Evolutionary conservation across 768 basidiomycete genomes (phyloP), one percentile per base, ranked within the genome.

Genomic region (Phlebiopsis gigantea): DNA sequence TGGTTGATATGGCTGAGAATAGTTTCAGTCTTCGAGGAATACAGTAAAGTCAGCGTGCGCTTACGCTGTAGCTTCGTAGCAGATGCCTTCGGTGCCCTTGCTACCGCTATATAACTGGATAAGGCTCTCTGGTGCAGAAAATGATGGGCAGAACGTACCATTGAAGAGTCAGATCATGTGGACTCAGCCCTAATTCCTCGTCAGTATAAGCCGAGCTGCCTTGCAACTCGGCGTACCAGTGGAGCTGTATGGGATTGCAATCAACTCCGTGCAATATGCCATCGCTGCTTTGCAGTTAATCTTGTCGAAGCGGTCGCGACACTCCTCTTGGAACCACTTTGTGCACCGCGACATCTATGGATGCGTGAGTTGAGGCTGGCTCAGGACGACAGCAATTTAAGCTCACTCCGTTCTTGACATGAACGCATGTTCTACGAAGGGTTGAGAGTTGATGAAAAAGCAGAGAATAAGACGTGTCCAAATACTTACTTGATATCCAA

Each of bases 81-180:
- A 56, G 2, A 56, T 42, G 24, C 50, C 50, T 5, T 19, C 31
- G 6, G 24, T 21, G 34, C 50, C 50, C 10, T 51, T 8, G 3
- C 50, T 31, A 21, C n/a, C 30, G 14, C 50, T 51, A 39, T 15
- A 5, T n/a, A 22, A 2, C 7, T 2, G 31, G 28, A 45, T 50
- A 2, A 34, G 31, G 14, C 12, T 5, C 4, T 31, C 15, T 7
- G 17, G 12, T 7, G 15, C 48, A 21, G 31, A 15, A 2, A n/a
- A 34, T n/a, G 8, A 19, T 12, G 8, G 2, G 62, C 87, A 84
- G 66, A 86, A 88, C 10, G 85, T 74, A 0, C 74, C 75, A 2
- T 77, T 77, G 1, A 51, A 78, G 77, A 64, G 79, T 85, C 48
- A 92, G 79, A 64, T 92, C 88, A 65, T 92, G 90, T 1, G 80